Percentiles rank a stretch among this genome's conserved stretches.
Conservation (phyloP, 2,329 filamentous ascomycete species). For the Rutstroemia sp. region DNA sequence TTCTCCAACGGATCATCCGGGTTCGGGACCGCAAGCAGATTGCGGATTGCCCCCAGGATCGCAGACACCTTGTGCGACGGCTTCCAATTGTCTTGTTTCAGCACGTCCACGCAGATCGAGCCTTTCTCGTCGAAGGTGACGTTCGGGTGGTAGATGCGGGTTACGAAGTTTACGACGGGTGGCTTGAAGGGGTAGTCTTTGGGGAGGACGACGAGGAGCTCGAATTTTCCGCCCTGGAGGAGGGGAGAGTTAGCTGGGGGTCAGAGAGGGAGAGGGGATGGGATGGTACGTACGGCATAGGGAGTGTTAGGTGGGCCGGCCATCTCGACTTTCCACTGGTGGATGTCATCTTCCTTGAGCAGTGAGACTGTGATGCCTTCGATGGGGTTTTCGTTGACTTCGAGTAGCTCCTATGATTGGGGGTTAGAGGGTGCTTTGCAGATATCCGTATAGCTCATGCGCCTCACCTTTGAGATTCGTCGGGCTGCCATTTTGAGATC, state of each 20-base stretch:
- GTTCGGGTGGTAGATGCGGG: conserved; percentile 72
- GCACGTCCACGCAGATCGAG: conserved; percentile 66
- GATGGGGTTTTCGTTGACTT: conserved; percentile 48
- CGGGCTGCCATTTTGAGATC: conserved; percentile 23
- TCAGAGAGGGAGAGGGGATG: background rate
- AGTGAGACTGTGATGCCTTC: conserved; percentile 49
- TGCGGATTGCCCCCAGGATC: conserved; percentile 57
- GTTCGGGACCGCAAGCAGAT: conserved; percentile 59
- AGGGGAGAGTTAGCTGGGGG: background rate
- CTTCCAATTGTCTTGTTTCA: conserved; percentile 67
- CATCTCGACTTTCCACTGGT: conserved; percentile 61
- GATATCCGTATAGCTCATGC: background rate
- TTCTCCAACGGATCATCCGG: conserved; percentile 66
- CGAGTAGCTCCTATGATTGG: conserved; percentile 47
- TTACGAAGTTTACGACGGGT: conserved; percentile 60
- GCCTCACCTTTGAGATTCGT: conserved; percentile 23
- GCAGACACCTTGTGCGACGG: conserved; percentile 59
- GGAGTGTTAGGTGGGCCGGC: conserved; percentile 57
- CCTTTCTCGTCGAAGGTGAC: conserved; percentile 68
- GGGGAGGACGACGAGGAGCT: conserved; percentile 58
- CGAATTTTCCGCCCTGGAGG: conserved; percentile 53
- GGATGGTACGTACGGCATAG: conserved; percentile 48
- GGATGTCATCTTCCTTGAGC: conserved; percentile 56
- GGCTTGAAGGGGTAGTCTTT: conserved; percentile 69
- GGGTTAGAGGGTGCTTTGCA: background rate